These are phyloP conservation scores for Syzygium jambos DNA, from an alignment of 345 rosid species.

Conservation along the genomic window DNA sequence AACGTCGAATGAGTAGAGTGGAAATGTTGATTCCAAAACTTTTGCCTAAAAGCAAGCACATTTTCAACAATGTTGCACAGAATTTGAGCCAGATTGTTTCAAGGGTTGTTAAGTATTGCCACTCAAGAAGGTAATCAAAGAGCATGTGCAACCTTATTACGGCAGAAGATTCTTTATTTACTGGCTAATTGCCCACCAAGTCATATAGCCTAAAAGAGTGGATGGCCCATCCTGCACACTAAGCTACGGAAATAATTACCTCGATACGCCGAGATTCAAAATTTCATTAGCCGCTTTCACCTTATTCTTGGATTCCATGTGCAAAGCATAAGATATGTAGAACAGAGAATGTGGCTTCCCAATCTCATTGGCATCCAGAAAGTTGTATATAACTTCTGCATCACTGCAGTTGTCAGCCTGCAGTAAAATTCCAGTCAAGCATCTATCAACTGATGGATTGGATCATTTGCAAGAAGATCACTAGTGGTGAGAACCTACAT, in stretches of 20 bases:
- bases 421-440: not conserved
- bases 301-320: slow-evolving; percentile 71
- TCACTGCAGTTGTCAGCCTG: slow-evolving; percentile 84
- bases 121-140: not conserved
- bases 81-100: not conserved
- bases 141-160: not conserved
- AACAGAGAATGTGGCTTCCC: slow-evolving; percentile 51
- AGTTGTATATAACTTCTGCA: slow-evolving; percentile 67
- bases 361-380: slow-evolving; percentile 76
- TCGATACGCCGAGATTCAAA: slow-evolving; percentile 59
- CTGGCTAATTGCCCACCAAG: not conserved
- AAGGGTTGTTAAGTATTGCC: not conserved
- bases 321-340: slow-evolving; percentile 62
- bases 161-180: not conserved
- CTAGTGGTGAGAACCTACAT: slow-evolving; percentile 33
- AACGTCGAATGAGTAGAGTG: not conserved
- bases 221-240: not conserved
- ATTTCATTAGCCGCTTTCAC: slow-evolving; percentile 71
- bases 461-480: not conserved
- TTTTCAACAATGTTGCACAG: not conserved
- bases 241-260: slow-evolving; percentile 17
- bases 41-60: not conserved
- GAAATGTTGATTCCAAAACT: not conserved
- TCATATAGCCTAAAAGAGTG: not conserved
- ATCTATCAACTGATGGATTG: not conserved